These are phyloP conservation scores for Lactarius vividus DNA, from an alignment of 768 basidiomycete species.

Conservation along the genomic window DNA sequence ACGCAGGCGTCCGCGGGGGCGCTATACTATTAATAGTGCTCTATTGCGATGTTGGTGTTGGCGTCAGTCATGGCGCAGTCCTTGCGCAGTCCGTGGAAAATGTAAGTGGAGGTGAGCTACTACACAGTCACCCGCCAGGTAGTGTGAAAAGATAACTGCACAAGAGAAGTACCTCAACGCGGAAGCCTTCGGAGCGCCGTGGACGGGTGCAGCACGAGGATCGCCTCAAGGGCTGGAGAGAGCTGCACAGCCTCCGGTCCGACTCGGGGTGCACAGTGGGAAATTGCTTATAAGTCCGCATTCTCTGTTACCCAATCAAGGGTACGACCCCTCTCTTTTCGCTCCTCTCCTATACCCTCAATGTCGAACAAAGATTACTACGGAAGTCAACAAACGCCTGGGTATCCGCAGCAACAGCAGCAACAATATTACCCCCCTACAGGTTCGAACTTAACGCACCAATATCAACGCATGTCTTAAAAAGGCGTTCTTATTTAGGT, in stretches of 20 bases:
- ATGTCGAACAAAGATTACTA: constrained; percentile 77
- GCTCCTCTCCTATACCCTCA: constrained; percentile 25
- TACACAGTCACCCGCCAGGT: background rate
- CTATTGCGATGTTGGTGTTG: background rate
- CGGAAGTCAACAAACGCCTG: constrained; percentile 36
- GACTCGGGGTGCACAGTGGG: background rate
- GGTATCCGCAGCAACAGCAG: constrained; percentile 41
- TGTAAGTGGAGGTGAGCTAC: background rate
- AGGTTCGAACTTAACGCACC: constrained; percentile 37
- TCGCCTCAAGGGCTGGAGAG: background rate
- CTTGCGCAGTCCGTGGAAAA: background rate
- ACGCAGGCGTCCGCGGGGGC: background rate
- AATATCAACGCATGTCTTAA: constrained; percentile 30
- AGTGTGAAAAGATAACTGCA: background rate
- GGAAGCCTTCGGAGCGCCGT: background rate
- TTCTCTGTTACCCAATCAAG: background rate
- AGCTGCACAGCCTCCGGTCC: background rate
- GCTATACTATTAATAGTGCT: background rate
- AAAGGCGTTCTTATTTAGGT: constrained; percentile 34
- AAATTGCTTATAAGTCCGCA: constrained; percentile 21
- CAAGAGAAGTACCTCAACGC: background rate
- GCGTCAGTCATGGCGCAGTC: background rate
- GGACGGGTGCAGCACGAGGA: background rate
- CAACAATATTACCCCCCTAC: constrained; percentile 52
- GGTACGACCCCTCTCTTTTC: constrained; percentile 3